Conservation (phyloP, 2,329 filamentous ascomycete species). For the Colletotrichum somersetense region DNA sequence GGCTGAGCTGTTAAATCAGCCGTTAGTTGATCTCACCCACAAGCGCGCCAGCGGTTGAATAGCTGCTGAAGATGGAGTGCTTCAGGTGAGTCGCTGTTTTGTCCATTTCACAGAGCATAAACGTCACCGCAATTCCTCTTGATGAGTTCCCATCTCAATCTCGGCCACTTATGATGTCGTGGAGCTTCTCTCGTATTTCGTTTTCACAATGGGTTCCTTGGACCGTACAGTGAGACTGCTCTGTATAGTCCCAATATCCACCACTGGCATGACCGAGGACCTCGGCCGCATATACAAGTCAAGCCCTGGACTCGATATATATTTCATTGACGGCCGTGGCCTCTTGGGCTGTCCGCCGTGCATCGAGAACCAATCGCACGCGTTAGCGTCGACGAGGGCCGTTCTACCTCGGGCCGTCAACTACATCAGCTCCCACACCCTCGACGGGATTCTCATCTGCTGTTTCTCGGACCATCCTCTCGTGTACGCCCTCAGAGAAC, state of each 20-base stretch:
- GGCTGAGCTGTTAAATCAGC: constrained; percentile 34
- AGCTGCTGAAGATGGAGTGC: constrained; percentile 10
- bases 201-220: neutral
- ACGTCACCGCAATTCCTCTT: neutral
- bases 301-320: neutral
- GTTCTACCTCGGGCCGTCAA: constrained; percentile 17
- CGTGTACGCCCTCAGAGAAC: constrained; percentile 15
- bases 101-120: neutral
- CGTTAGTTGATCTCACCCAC: neutral
- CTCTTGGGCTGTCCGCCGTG: constrained; percentile 22
- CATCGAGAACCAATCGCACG: constrained; percentile 30
- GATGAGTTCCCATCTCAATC: neutral
- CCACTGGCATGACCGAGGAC: constrained; percentile 32
- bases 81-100: neutral
- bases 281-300: constrained; percentile 14
- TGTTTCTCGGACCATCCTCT: constrained; percentile 39
- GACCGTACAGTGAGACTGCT: neutral
- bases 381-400: constrained; percentile 1
- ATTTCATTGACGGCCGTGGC: constrained; percentile 26
- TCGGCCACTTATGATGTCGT: neutral
- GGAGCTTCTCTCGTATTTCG: too few relatives aligned
- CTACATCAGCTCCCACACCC: constrained; percentile 4
- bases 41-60: neutral
- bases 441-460: constrained; percentile 30
- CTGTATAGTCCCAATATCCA: constrained; percentile 36